Percentiles rank a stretch among this genome's conserved stretches.
Evolutionary conservation across 139 green algal genomes (phyloP).

Genomic region (Dunaliella sp.): DNA sequence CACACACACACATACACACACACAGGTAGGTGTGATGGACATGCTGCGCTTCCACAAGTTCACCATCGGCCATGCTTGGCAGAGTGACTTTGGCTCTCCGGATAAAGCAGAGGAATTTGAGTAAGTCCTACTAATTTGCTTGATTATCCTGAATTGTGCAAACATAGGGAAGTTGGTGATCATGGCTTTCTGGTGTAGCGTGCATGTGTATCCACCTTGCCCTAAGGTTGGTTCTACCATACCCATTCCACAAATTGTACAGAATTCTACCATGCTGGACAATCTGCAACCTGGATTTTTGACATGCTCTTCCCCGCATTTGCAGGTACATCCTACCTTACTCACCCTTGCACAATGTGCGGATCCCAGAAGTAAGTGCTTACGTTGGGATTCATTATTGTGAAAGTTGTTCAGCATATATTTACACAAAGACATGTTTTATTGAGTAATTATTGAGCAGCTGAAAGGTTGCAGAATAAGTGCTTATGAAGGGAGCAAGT

Average conservation of each 20-base stretch:
- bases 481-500: not conserved
- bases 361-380: slow-evolving; percentile 31
- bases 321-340: slow-evolving; percentile 74
- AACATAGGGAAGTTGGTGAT: too few species aligned
- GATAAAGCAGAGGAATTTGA: slow-evolving; percentile 56
- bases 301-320: not conserved
- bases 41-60: slow-evolving; percentile 96
- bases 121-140: not conserved
- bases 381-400: not conserved
- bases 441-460: not conserved
- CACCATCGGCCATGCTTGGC: slow-evolving; percentile 89
- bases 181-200: too few species aligned
- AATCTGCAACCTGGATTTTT: too few species aligned
- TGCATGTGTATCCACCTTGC: too few species aligned
- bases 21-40: slow-evolving; percentile 87
- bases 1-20: too few species aligned
- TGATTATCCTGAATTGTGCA: too few species aligned
- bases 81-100: slow-evolving; percentile 72
- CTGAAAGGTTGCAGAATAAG: not conserved
- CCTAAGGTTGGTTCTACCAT: too few species aligned
- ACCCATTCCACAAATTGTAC: too few species aligned
- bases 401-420: not conserved
- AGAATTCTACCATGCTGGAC: too few species aligned
- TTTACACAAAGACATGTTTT: not conserved
- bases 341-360: slow-evolving; percentile 92